Base-by-base conservation (phyloP, 495 filamentous ascomycete genomes). In the Daldinia caldariorum region DNA sequence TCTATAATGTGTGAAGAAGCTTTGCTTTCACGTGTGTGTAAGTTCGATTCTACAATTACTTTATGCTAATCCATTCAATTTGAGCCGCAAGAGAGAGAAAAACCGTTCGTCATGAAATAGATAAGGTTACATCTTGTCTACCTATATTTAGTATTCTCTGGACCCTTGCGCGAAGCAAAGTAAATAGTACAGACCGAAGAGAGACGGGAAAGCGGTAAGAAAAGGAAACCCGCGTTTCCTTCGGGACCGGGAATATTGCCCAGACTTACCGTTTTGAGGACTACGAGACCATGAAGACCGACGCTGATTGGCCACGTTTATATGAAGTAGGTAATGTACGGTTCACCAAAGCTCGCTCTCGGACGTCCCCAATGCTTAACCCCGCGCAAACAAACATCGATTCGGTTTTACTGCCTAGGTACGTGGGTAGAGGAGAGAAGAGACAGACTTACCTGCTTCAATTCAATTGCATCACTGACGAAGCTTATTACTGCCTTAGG, bases 331-430 rank as follows among this genome's bases (percentile, higher is more conserved):
- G 26, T 26, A 26, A 12, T 12, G 29, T 32, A n/a, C 12, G 34
- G 29, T 66, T 60, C 38, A 20, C 58, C 54, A 67, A 3, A 58
- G 63, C 69, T 63, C 49, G 34, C 34, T 54, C 16, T 63, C 69
- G 69, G 69, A 71, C 63, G 59, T 71, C 69, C 69, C 69, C 69
- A 71, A 71, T 45, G 58, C 57, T 37, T 55, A 51, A 67, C 63
- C 55, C 63, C 69, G 63, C 69, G 58, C 58, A 71, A 49, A 47
- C 50, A 70, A 66, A 34, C 43, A 55, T 61, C 49, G 38, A 45
- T 59, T 58, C 41, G 57, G 3, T 26, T 26, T 26, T n/a, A n/a
- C n/a, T n/a, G n/a, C n/a, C n/a, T n/a, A n/a, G n/a, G n/a, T n/a
- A n/a, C n/a, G n/a, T n/a, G n/a, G n/a, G n/a, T n/a, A n/a, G n/a